Evolutionary conservation across 108 stramenopile species (phyloP).

Genomic region (Nitzschia sp.): DNA sequence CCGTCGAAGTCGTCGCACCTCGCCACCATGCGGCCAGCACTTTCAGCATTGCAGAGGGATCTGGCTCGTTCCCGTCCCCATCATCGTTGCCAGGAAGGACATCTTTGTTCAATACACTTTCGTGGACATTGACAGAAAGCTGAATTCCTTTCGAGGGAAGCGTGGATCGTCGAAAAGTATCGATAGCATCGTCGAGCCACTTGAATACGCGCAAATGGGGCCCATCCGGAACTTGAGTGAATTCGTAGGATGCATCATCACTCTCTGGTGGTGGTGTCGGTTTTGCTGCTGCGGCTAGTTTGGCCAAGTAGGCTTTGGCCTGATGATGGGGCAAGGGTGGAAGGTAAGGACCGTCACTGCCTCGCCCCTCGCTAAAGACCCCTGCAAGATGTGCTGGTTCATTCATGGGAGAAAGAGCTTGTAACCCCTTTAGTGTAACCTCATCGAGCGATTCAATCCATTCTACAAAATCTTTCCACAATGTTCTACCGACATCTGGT

Average conservation of each 20-base stretch:
- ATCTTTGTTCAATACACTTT: constrained; percentile 43
- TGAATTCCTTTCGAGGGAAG: constrained; percentile 61
- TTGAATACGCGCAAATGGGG: constrained; percentile 68
- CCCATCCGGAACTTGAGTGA: constrained; percentile 58
- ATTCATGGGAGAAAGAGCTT: constrained; percentile 77
- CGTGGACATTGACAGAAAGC: constrained; percentile 71
- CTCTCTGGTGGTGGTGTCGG: background rate
- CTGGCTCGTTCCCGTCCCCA: constrained; percentile 26
- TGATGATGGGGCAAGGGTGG: constrained; percentile 54
- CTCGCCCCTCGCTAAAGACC: constrained; percentile 40
- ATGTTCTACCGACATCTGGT: constrained; percentile 48
- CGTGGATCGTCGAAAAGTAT: constrained; percentile 60
- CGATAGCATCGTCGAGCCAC: constrained; percentile 70
- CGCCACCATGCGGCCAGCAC: constrained; percentile 66
- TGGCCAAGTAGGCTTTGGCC: constrained; percentile 43
- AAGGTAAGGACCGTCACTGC: constrained; percentile 44
- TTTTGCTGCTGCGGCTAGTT: constrained; percentile 21
- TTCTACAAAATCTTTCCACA: constrained; percentile 49
- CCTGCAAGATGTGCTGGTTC: constrained; percentile 84
- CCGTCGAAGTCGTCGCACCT: constrained; percentile 48
- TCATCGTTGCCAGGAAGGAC: constrained; percentile 20
- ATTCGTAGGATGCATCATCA: background rate
- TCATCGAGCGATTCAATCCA: constrained; percentile 72
- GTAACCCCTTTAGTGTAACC: constrained; percentile 58
- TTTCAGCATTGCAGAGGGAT: constrained; percentile 32